Conservation (phyloP, 2,329 filamentous ascomycete genomes). For the Fusarium neocosmosporiellum region DNA sequence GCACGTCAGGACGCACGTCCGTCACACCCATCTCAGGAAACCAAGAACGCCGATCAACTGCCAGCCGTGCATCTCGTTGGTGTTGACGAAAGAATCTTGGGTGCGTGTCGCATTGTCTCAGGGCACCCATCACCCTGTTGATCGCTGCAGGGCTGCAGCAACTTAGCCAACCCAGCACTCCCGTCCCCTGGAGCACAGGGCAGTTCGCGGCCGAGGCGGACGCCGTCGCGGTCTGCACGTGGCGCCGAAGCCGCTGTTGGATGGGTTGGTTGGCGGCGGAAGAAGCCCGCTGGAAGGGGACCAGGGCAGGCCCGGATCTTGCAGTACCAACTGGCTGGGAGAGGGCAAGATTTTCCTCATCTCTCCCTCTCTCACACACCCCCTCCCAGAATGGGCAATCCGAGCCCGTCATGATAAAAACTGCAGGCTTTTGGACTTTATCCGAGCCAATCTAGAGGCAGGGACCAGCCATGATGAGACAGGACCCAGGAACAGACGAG, state of each 20-base stretch:
- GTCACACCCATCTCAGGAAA: constrained; percentile 17
- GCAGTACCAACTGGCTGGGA: constrained; percentile 26
- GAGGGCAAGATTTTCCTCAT: constrained; percentile 9
- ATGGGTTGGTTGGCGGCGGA: constrained; percentile 24
- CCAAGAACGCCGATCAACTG: constrained; percentile 32
- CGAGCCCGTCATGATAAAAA: constrained; percentile 34
- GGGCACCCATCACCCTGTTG: constrained; percentile 14
- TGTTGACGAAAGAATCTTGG: constrained; percentile 1
- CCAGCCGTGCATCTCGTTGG: constrained; percentile 26
- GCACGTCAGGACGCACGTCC: constrained; percentile 32
- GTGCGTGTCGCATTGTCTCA: constrained; percentile 7
- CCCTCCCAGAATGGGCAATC: constrained; percentile 32
- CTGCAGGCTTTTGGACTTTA: constrained; percentile 16
- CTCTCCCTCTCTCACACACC: not conserved
- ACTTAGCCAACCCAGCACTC: not conserved
- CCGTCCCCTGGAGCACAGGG: constrained; percentile 36
- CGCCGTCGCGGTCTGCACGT: constrained; percentile 30
- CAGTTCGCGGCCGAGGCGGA: constrained; percentile 10
- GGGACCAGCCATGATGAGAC: constrained; percentile 21
- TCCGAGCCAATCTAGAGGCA: constrained; percentile 35
- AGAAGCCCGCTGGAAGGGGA: constrained; percentile 19
- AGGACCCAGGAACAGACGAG: constrained; percentile 4
- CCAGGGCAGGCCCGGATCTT: constrained; percentile 18
- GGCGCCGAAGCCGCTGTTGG: constrained; percentile 17
- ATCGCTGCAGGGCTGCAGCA: constrained; percentile 37